Conservation (phyloP, 345 rosid genomes). For the Bretschneidera sinensis region DNA sequence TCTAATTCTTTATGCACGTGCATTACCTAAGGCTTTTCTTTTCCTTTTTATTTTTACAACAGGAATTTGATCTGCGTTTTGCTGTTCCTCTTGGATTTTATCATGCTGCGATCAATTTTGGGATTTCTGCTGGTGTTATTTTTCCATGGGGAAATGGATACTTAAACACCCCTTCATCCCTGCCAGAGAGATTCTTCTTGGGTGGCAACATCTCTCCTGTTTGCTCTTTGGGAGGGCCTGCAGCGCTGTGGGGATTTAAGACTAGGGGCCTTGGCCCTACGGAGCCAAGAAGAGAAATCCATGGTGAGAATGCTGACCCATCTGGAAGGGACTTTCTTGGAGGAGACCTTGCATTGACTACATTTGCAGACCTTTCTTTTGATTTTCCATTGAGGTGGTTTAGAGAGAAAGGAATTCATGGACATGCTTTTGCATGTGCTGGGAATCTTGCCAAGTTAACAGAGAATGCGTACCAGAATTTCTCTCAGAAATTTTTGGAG, state of each 20-base stretch:
- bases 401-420: constrained; percentile 84
- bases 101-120: constrained; percentile 69
- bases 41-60: constrained; percentile 13
- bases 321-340: constrained; percentile 74
- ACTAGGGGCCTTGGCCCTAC: constrained; percentile 82
- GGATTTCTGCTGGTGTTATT: constrained; percentile 66
- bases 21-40: background rate
- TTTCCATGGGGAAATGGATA: constrained; percentile 77
- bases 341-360: constrained; percentile 85
- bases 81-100: constrained; percentile 80
- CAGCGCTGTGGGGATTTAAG: constrained; percentile 75
- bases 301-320: constrained; percentile 31
- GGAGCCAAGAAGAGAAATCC: constrained; percentile 57
- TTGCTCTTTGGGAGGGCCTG: constrained; percentile 72
- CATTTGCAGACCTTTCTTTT: constrained; percentile 90
- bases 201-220: constrained; percentile 91
- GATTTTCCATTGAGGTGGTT: constrained; percentile 82
- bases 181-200: constrained; percentile 88
- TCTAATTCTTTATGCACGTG: background rate
- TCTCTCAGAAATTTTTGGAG: constrained; percentile 51
- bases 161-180: constrained; percentile 44
- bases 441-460: constrained; percentile 74
- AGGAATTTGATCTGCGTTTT: constrained; percentile 87
- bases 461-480: constrained; percentile 58
- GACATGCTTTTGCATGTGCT: constrained; percentile 81